Conservation (phyloP, 2,329 filamentous ascomycete genomes). For the Fonsecaea multimorphosa region DNA sequence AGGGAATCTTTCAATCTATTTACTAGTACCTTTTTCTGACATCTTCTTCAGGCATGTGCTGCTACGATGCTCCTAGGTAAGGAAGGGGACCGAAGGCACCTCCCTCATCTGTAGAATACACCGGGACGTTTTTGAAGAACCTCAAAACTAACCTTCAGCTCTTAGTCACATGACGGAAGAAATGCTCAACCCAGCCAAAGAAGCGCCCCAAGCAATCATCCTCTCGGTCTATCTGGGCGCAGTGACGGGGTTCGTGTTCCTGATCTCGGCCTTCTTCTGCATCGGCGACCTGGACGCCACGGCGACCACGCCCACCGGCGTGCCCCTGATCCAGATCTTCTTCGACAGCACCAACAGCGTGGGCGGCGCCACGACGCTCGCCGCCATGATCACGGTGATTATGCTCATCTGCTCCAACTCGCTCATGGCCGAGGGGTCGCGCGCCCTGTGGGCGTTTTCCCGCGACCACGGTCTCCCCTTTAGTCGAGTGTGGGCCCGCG, state of each 20-base stretch:
- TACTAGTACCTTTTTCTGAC: neutral
- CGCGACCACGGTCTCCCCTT: constrained; percentile 57
- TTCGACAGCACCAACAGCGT: constrained; percentile 56
- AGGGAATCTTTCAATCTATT: neutral
- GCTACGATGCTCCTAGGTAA: constrained; percentile 29
- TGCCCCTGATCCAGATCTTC: constrained; percentile 61
- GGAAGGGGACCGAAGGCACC: no score
- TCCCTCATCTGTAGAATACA: neutral
- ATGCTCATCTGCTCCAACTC: constrained; percentile 51
- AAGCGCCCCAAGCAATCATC: constrained; percentile 58
- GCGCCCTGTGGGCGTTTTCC: constrained; percentile 49
- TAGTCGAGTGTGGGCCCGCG: constrained; percentile 49
- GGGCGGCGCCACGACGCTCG: constrained; percentile 53
- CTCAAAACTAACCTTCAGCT: neutral
- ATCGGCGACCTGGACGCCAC: constrained; percentile 58
- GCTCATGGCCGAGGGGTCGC: constrained; percentile 36
- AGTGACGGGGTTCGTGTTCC: constrained; percentile 56
- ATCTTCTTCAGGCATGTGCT: constrained; percentile 48
- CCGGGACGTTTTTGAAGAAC: neutral
- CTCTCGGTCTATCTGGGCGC: constrained; percentile 54
- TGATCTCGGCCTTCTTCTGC: constrained; percentile 59
- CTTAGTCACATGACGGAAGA: constrained; percentile 64
- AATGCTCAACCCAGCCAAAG: constrained; percentile 55
- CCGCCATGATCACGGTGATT: constrained; percentile 58
- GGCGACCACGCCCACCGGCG: constrained; percentile 54